These are phyloP conservation scores for Emergomyces pasteurianus DNA, from an alignment of 2,329 filamentous ascomycete species.

Conservation along the genomic window DNA sequence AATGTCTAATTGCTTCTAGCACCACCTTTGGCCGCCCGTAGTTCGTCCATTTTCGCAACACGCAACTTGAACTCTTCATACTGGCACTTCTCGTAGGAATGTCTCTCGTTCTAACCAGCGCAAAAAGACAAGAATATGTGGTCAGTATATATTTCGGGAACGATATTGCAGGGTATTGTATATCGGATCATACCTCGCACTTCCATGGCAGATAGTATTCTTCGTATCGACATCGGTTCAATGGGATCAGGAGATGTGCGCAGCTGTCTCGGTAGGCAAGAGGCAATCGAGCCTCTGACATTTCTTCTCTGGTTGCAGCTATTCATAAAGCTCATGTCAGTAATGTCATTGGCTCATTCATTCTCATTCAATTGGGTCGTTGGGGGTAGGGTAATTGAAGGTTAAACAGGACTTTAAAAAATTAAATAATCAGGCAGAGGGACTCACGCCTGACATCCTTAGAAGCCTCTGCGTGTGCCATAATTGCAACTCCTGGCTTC, in stretches of 20 bases:
- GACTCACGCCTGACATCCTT: conserved; percentile 10
- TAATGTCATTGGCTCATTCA: background rate
- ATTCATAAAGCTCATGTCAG: conserved; percentile 5
- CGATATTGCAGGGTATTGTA: background rate
- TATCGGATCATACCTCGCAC: conserved; percentile 57
- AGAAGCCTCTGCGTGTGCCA: conserved; percentile 1
- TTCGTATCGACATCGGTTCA: conserved; percentile 87
- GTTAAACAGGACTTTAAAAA: no score
- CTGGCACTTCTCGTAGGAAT: conserved; percentile 98
- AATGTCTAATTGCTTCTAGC: conserved; percentile 58
- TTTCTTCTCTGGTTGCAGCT: conserved; percentile 70
- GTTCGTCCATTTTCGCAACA: conserved; percentile 96
- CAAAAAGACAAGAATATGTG: conserved; percentile 1
- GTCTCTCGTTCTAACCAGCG: conserved; percentile 66
- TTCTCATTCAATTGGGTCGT: background rate
- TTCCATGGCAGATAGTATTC: conserved; percentile 96
- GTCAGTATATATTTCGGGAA: conserved; percentile 2
- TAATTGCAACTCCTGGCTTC: background rate
- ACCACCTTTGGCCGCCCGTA: conserved; percentile 73
- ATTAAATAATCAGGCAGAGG: background rate
- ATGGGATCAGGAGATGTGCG: conserved; percentile 83
- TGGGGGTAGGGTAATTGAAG: no score
- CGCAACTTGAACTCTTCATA: conserved; percentile 98
- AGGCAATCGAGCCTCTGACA: conserved; percentile 81
- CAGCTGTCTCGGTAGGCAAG: conserved; percentile 91